Base-by-base conservation (phyloP, 2,329 filamentous ascomycete species). In the Diaporthe capsici region DNA sequence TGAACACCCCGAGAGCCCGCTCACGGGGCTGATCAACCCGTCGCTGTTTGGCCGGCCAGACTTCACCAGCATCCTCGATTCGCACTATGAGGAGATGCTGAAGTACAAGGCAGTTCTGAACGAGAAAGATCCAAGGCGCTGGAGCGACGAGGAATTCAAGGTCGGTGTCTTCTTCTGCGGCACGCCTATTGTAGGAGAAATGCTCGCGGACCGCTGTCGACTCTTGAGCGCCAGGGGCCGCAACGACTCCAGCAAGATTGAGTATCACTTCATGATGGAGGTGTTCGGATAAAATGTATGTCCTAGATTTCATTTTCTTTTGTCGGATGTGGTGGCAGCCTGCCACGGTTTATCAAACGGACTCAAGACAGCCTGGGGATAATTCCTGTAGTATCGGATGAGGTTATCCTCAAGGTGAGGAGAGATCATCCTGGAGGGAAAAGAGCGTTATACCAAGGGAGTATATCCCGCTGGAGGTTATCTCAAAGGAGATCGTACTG, bases 111-210 rank as follows among this genome's bases (percentile, higher is more conserved):
- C 57, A 0, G 55, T 20, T 17, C n/a, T 2, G 72, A 76, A 55
- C 25, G 72, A 49, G 25, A 73, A 20, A 15, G 75, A 76, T 15
- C 47, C 65, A 1, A 25, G 25, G 42, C 47, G 68, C 42, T 55
- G 65, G 28, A 79, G 81, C 9, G 81, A 82, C 0, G 81, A 82
- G 12, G 83, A 84, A 74, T 80, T 87, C 55, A 89, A 88, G 77
- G 86, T 91, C 0, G 89, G 89, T 0, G 86, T 91, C 0, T 90
- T 90, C 76, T 91, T 89, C 77, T 91, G 90, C 70, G 90, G 90
- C 3, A 85, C 87, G 0, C 88, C 89, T 0, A 84, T 88, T 2
- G 87, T 91, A n/a, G 89, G 90, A 0, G 86, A 89, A 79, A 86
- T 90, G 55, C 77, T 91, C 77, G 88, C 88, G 13, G 89, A 91